phyloP scores from a whole-genome alignment of 192 early-diverging fungal genomes.

The Dimargaris verticillata region DNA sequence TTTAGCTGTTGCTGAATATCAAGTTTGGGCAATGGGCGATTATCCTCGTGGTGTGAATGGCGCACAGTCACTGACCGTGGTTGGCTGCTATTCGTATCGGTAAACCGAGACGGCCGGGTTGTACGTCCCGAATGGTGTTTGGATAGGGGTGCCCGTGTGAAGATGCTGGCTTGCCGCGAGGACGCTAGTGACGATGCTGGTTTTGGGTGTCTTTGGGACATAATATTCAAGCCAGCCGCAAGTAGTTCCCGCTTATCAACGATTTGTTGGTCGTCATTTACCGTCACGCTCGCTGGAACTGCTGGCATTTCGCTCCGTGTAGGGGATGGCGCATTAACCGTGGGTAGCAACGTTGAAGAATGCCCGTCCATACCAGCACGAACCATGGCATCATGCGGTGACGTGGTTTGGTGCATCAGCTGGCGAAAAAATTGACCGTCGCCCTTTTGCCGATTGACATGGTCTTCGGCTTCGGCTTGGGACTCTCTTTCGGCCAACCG shows the following conservation, averaged over 20 bases:
- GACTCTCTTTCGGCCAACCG: constrained; percentile 43
- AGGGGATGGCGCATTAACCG: constrained; percentile 17
- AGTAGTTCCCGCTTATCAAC: constrained; percentile 62
- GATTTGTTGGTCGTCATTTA: constrained; percentile 57
- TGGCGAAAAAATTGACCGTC: constrained; percentile 34
- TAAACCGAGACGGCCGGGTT: too few species aligned
- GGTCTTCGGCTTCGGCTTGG: constrained; percentile 28
- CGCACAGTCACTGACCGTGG: too few species aligned
- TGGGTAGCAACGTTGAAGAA: constrained; percentile 11
- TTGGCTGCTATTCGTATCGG: too few species aligned
- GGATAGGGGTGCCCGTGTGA: neutral
- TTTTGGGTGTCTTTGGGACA: neutral
- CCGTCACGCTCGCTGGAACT: constrained; percentile 19
- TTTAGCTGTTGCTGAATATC: neutral
- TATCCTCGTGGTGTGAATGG: neutral
- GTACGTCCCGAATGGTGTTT: neutral
- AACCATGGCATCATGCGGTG: constrained; percentile 16
- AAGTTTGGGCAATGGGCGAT: neutral
- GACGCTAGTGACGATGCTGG: neutral
- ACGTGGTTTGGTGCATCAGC: constrained; percentile 34
- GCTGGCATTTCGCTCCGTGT: constrained; percentile 22
- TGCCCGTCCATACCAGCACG: constrained; percentile 14
- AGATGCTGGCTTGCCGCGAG: neutral
- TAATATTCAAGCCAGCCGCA: constrained; percentile 51
- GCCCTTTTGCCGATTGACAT: constrained; percentile 23